These are phyloP conservation scores for Schwanniomyces vanrijiae DNA, from an alignment of 805 yeast species.

Conservation along the genomic window DNA sequence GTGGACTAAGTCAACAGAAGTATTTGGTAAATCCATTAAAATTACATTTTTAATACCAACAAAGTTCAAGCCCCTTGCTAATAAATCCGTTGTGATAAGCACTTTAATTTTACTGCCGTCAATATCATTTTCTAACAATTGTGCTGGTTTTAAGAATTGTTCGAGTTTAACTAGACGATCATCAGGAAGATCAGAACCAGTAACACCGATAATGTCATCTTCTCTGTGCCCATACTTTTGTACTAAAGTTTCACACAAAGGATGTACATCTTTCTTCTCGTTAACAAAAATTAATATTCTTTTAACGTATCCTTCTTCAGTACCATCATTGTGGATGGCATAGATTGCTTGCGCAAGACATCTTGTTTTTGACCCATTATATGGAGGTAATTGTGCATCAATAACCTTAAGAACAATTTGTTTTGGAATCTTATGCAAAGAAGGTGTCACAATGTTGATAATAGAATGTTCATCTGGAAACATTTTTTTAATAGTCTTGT, in stretches of 20 bases:
- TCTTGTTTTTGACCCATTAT: constrained; percentile 76
- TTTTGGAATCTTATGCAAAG: constrained; percentile 80
- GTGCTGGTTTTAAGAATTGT: constrained; percentile 66
- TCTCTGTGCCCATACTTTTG: constrained; percentile 33
- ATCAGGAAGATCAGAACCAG: constrained; percentile 62
- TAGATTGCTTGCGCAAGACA: constrained; percentile 87
- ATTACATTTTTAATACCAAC: constrained; percentile 77
- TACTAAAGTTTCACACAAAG: constrained; percentile 55
- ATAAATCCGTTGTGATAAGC: constrained; percentile 81
- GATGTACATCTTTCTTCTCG: constrained; percentile 60
- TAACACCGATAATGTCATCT: constrained; percentile 59
- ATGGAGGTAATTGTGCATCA: constrained; percentile 77
- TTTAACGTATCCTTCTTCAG: constrained; percentile 74
- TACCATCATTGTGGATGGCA: constrained; percentile 80
- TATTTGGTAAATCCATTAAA: constrained; percentile 80
- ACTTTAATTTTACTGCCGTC: constrained; percentile 52
- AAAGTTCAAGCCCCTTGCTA: constrained; percentile 90
- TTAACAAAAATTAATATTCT: constrained; percentile 85
- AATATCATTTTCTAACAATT: constrained; percentile 32
- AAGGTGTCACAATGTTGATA: constrained; percentile 70
- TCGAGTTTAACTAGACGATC: constrained; percentile 59
- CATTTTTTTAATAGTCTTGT: constrained; percentile 53
- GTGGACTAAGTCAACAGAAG: constrained; percentile 84
- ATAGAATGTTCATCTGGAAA: constrained; percentile 59
- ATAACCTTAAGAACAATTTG: constrained; percentile 70